Percentiles rank a stretch among this genome's conserved stretches.
phyloP scores from a whole-genome alignment of 129 eudicot species.

The Scalesia atractyloides region DNA sequence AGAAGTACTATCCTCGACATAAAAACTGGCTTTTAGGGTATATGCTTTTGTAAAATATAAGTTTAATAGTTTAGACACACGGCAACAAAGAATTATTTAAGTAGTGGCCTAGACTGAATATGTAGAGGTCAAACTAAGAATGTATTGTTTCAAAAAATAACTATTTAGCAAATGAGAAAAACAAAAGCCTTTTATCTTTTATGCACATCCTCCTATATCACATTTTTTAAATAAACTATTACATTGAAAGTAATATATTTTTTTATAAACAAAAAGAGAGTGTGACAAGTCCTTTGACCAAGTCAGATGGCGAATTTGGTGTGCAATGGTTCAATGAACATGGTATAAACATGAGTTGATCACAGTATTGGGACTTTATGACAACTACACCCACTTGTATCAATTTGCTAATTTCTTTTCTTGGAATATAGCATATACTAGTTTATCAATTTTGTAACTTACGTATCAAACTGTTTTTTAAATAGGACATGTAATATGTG shows the following conservation, averaged over 20 bases:
- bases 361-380: background rate
- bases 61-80: too few species aligned
- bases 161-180: background rate
- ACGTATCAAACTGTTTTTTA: too few species aligned
- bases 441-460: background rate
- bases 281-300: background rate
- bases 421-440: background rate
- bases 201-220: background rate
- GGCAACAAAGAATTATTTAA: too few species aligned
- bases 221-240: background rate
- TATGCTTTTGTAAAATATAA: too few species aligned
- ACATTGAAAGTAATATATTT: background rate
- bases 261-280: background rate
- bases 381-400: background rate
- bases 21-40: too few species aligned
- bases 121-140: background rate
- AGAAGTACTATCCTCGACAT: too few species aligned
- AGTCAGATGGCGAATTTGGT: background rate
- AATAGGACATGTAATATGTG: too few species aligned
- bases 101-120: background rate
- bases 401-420: background rate
- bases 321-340: background rate
- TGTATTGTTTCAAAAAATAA: background rate
- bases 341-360: background rate
- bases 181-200: background rate